Evolutionary conservation across 306 rosid species (phyloP), one percentile per base, ranked within the genome.

Genomic region (Corylus heterophylla): DNA sequence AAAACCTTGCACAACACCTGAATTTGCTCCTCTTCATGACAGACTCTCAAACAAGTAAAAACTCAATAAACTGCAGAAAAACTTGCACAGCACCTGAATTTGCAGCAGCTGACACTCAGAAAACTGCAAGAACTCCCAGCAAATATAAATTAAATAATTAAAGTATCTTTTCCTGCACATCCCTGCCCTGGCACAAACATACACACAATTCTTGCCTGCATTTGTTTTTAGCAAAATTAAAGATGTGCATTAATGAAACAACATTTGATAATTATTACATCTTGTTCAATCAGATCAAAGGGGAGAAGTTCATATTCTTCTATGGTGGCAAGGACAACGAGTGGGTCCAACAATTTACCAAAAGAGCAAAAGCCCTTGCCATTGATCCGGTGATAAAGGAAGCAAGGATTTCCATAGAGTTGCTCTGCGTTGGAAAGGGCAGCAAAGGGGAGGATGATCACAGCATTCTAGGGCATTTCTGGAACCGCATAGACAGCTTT

Each of bases 271-370:
- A 5, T 42, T 67, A 25, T 10, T 17, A 17, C 31, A 42, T 54
- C 0, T 42, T 44, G 3, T 47, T 48, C 10, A 11, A 37, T 54
- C 88, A 92, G 97, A 54, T 86, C 1, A 79, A 79, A 51, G 87
- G 90, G 82, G 75, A 83, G 0, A 93, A 82, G 64, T 82, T 78
- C 64, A 89, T 91, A 12, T 78, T 93, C 80, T 87, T 89, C 74
- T 89, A 89, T 18, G 97, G 97, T 17, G 94, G 96, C 4, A 72
- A 83, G 2, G 89, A 85, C 84, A 78, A 81, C 7, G 87, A 78
- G 0, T 90, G 93, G 96, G 71, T 92, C 50, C 89, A 90, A 22
- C 81, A 86, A 45, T 89, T 92, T 72, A 85, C 83, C 0, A 87
- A 85, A 74, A 84, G 74, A 31, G 92, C 81, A 0, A 83, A 69